These are phyloP conservation scores for Trametes coccinea DNA, from an alignment of 768 basidiomycete genomes.

Conservation along the genomic window DNA sequence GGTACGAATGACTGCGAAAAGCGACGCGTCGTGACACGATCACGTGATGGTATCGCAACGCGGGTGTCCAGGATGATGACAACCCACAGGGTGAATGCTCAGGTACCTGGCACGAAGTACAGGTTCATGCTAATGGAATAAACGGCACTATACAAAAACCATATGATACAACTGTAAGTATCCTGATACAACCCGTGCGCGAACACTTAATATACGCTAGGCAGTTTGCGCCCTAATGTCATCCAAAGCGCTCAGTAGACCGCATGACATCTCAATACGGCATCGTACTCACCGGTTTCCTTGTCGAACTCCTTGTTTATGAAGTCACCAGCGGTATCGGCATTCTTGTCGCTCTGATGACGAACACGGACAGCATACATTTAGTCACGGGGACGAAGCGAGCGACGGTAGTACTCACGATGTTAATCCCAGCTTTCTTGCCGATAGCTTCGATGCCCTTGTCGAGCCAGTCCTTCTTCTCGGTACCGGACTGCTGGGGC, in stretches of 20 bases:
- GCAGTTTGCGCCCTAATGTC: slow-evolving; percentile 25
- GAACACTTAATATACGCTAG: slow-evolving; percentile 24
- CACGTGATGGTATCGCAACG: too few relatives aligned
- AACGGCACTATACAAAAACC: too few relatives aligned
- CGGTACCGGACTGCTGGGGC: slow-evolving; percentile 8
- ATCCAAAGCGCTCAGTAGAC: too few relatives aligned
- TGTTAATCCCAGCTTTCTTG: slow-evolving; percentile 28
- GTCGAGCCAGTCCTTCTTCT: slow-evolving; percentile 33
- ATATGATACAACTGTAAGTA: too few relatives aligned
- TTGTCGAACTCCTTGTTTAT: slow-evolving; percentile 28
- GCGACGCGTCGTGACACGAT: too few relatives aligned
- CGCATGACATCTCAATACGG: not conserved
- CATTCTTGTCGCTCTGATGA: slow-evolving; percentile 28
- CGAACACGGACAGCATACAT: not conserved
- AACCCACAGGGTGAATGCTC: too few relatives aligned
- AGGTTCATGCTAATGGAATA: too few relatives aligned
- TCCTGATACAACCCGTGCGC: too few relatives aligned
- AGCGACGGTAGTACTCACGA: slow-evolving; percentile 15
- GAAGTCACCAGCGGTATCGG: slow-evolving; percentile 30
- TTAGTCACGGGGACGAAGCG: too few relatives aligned
- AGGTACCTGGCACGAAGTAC: too few relatives aligned
- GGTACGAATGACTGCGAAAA: too few relatives aligned
- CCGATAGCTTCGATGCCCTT: slow-evolving; percentile 27
- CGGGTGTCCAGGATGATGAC: too few relatives aligned
- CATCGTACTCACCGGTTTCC: slow-evolving; percentile 18